Base-by-base conservation (phyloP, 805 yeast genomes). In the Helenozyma rhizophorensis region DNA sequence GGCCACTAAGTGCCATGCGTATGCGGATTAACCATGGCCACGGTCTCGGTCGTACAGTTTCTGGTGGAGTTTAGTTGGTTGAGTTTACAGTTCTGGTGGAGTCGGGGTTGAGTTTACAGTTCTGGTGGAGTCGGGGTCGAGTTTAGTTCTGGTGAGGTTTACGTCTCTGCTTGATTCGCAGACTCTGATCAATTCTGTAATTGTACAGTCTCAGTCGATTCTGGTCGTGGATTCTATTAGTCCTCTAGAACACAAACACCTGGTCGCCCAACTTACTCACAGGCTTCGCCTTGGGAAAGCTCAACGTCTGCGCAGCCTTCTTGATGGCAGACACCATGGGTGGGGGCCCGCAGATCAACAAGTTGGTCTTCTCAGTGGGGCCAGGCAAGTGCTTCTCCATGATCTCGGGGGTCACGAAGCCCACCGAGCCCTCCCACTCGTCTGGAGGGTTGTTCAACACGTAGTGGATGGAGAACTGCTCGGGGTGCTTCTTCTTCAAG, bases 281-380 rank as follows among this genome's bases (percentile, higher is more conserved):
- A 4, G 95, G 93, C 62, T 78, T 83, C 30, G 96, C 87, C 72
- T 87, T 87, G 31, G 73, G 72, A 61, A 62, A 89, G 11, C 96
- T 96, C 47, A 88, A 70, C 16, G 73, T 72, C 30, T 62, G 65
- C 25, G 90, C 85, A 35, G 80, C 83, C 65, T 78, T 85, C 70
- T 87, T 89, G 58, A 85, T 73, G 39, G 89, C 82, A 39, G 84
- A 73, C 28, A 82, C 78, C 96, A 89, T 84, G 42, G 90, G 88
- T 40, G 95, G 94, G 29, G 97, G 97, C 27, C 96, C 97, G 65
- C 97, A 89, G 36, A 89, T 62, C 53, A 90, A 75, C 47, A 90
- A 68, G 68, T 83, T 83, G 39, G 76, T 65, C 46, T 78, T 79
- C 25, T 62, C 68, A 25, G 77, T 52, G 18, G 86, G 67, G 34